These are phyloP conservation scores for Pisolithus microcarpus DNA, from an alignment of 768 basidiomycete genomes.

Conservation along the genomic window DNA sequence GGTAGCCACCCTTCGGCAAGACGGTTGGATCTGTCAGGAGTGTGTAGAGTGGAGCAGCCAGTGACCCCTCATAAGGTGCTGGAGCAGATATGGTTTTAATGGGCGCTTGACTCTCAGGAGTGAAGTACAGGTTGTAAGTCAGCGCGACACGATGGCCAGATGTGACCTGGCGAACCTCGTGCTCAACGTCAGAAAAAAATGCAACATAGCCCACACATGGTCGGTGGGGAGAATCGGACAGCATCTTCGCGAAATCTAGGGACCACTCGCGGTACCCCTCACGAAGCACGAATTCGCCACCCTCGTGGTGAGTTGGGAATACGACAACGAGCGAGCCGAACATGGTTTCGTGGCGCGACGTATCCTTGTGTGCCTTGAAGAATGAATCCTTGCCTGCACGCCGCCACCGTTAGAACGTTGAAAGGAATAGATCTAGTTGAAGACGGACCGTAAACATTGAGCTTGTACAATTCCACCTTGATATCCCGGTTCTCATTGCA, in stretches of 20 bases:
- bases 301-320: slow-evolving; percentile 40
- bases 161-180: slow-evolving; percentile 34
- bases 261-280: no score
- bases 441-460: slow-evolving; percentile 38
- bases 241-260: slow-evolving; percentile 9
- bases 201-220: slow-evolving; percentile 30
- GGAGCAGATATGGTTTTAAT: neutral
- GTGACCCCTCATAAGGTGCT: neutral
- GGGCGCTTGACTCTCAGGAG: neutral
- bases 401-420: neutral
- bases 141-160: slow-evolving; percentile 37
- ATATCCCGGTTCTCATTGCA: slow-evolving; percentile 13
- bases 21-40: no score
- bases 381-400: slow-evolving; percentile 34
- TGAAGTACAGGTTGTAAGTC: slow-evolving; percentile 34
- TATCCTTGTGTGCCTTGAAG: slow-evolving; percentile 47
- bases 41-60: no score
- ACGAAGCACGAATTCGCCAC: slow-evolving; percentile 15
- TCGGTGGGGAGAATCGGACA: slow-evolving; percentile 2
- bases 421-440: neutral
- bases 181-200: slow-evolving; percentile 39
- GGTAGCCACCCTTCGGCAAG: no score
- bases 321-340: slow-evolving; percentile 48
- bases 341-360: slow-evolving; percentile 37
- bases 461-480: slow-evolving; percentile 34